A percentile compares a stretch with the other conserved stretches of the same genome.
Evolutionary conservation across 2,329 filamentous ascomycete genomes (phyloP).

Genomic region (Ophiostoma quercus): DNA sequence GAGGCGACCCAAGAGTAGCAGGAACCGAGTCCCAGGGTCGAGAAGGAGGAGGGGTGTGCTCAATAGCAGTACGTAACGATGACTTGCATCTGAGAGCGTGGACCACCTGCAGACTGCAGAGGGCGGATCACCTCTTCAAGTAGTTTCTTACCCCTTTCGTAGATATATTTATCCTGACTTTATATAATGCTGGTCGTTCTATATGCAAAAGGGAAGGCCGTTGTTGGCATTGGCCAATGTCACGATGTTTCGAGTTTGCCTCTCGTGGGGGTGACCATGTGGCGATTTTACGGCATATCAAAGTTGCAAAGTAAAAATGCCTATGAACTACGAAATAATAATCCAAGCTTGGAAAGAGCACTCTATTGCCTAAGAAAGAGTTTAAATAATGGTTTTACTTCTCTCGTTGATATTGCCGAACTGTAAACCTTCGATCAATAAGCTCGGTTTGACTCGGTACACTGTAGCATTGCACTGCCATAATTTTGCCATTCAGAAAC

Average conservation of each 20-base stretch:
- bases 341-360: too few species aligned
- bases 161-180: background rate
- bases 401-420: too few species aligned
- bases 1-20: background rate
- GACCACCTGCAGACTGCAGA: background rate
- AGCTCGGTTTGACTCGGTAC: background rate
- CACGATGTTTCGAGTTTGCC: background rate
- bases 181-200: background rate
- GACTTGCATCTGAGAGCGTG: conserved; percentile 2
- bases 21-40: background rate
- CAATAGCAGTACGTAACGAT: background rate
- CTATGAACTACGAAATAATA: background rate
- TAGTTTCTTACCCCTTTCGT: background rate
- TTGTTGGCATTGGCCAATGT: background rate
- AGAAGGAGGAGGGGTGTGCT: conserved; percentile 2
- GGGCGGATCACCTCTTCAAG: background rate
- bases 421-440: too few species aligned
- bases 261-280: background rate
- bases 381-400: too few species aligned
- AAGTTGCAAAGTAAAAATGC: background rate
- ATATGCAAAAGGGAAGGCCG: background rate
- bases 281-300: background rate
- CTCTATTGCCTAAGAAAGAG: too few species aligned
- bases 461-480: too few species aligned
- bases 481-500: too few species aligned